These are phyloP conservation scores for Yamadazyma kanchanaburiensis DNA, from an alignment of 1,139 yeast genomes.

Conservation along the genomic window DNA sequence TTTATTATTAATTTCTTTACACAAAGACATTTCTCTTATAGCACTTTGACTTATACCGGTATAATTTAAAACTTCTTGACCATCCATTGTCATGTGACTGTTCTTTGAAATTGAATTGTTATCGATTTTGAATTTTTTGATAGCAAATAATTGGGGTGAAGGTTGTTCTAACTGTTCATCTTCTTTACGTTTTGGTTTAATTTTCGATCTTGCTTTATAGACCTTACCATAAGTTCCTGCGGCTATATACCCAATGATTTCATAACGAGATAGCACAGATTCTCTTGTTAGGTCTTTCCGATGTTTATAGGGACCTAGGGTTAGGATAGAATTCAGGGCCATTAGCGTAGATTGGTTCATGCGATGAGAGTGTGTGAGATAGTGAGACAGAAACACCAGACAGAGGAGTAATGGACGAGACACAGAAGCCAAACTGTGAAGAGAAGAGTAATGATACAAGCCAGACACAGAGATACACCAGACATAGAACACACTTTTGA, in stretches of 20 bases:
- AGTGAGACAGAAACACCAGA: no score
- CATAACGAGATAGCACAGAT: slow-evolving; percentile 77
- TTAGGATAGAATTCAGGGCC: slow-evolving; percentile 67
- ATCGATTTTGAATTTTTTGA: slow-evolving; percentile 92
- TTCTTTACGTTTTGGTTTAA: slow-evolving; percentile 27
- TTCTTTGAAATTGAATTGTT: slow-evolving; percentile 51
- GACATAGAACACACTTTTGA: no score
- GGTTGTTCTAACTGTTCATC: slow-evolving; percentile 10
- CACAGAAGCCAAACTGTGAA: no score
- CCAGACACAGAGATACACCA: no score
- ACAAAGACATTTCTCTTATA: slow-evolving; percentile 91
- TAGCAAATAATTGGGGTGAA: slow-evolving; percentile 55
- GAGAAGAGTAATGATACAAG: no score
- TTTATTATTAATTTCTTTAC: slow-evolving; percentile 79
- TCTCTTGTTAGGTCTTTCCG: slow-evolving; percentile 69
- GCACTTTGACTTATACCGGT: slow-evolving; percentile 97
- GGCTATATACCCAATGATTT: slow-evolving; percentile 91
- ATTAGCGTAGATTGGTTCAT: slow-evolving; percentile 23
- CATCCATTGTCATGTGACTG: slow-evolving; percentile 45
- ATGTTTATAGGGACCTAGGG: slow-evolving; percentile 68
- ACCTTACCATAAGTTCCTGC: slow-evolving; percentile 99
- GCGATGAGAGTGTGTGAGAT: background rate
- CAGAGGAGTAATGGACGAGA: no score
- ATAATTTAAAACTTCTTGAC: slow-evolving; percentile 78
- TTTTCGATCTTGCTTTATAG: slow-evolving; percentile 65